Percentiles rank a stretch among this genome's conserved stretches.
These are phyloP conservation scores for Tolypocladium tropicale DNA, from an alignment of 2,329 filamentous ascomycete genomes.

Conservation along the genomic window DNA sequence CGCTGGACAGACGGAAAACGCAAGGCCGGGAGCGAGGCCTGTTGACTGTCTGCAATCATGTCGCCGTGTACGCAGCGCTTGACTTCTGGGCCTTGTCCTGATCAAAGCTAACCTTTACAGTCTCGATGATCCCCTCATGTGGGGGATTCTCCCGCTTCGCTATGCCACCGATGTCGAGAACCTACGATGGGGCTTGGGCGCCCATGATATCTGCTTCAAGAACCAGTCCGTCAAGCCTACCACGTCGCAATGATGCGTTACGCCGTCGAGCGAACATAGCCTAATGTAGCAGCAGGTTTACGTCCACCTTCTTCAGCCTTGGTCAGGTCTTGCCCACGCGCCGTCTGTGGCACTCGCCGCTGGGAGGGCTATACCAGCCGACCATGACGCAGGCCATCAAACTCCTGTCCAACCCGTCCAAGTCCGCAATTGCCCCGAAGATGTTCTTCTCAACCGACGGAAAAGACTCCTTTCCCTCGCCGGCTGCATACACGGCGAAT, in stretches of 20 bases:
- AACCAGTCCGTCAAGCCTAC: conserved; percentile 50
- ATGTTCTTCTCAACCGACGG: conserved; percentile 56
- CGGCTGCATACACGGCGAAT: conserved; percentile 59
- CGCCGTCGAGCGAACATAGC: background rate
- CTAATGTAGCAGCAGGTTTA: conserved; percentile 36
- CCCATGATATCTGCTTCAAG: conserved; percentile 91
- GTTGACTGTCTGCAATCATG: conserved; percentile 54
- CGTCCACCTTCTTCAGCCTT: conserved; percentile 72
- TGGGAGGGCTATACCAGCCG: conserved; percentile 83
- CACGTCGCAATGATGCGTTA: background rate
- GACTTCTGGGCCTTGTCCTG: background rate
- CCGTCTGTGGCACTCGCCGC: conserved; percentile 63
- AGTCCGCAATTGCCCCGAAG: conserved; percentile 38
- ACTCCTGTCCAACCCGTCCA: conserved; percentile 52
- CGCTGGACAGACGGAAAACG: conserved; percentile 63
- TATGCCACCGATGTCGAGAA: conserved; percentile 65
- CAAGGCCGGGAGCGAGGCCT: conserved; percentile 62
- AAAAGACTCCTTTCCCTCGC: conserved; percentile 55
- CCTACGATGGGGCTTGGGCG: conserved; percentile 80
- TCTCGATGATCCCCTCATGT: conserved; percentile 87
- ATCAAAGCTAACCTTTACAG: conserved; percentile 32
- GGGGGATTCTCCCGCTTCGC: conserved; percentile 73
- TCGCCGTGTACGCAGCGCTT: conserved; percentile 22
- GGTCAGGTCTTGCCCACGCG: conserved; percentile 90
- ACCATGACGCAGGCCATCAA: conserved; percentile 79